Base-by-base conservation (phyloP, 2,329 filamentous ascomycete species). In the Diplocarpon mali region DNA sequence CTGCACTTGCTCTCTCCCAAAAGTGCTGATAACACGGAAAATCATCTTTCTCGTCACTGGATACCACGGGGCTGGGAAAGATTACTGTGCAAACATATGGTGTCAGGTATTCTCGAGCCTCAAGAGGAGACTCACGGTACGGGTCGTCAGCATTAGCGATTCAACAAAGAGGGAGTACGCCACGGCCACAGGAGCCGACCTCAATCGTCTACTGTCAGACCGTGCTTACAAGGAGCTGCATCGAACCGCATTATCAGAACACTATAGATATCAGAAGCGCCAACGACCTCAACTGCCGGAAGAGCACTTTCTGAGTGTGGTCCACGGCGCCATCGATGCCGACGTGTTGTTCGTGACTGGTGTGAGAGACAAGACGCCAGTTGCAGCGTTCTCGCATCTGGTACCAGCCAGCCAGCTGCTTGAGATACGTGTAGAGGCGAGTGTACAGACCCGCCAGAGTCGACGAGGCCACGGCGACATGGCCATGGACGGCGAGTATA, bases 151-250 rank as follows among this genome's bases (percentile, higher is more conserved):
- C 57, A 78, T 78, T 44, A 80, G 76, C 58, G 69, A 78, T 55
- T 63, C 42, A 1, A 73, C 64, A n/a, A 81, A 80, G 64, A 61
- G 60, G 54, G 69, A 74, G 57, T 81, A 79, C 40, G 75, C 75
- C 1, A 59, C 53, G 2, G 64, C 62, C 34, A 70, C 62, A 1
- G 69, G 69, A 32, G 68, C 70, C 13, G 65, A 79, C 47, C 16
- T 72, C 0, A 38, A 59, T 11, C 68, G 67, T 30, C 61, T 82
- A 37, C 62, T 77, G 31, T 11, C 28, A 0, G 69, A 81, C 48
- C 76, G 76, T 45, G 61, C 48, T 20, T 83, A 80, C 61, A 82
- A 82, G 56, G 77, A 82, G 61, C 53, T 73, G 46, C 75, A 81
- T 51, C 70, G 76, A 30, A 44, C 63, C 54, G 64, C 64, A 0